Conservation (phyloP, 2,329 filamentous ascomycete genomes). For the Neofusicoccum sp. region DNA sequence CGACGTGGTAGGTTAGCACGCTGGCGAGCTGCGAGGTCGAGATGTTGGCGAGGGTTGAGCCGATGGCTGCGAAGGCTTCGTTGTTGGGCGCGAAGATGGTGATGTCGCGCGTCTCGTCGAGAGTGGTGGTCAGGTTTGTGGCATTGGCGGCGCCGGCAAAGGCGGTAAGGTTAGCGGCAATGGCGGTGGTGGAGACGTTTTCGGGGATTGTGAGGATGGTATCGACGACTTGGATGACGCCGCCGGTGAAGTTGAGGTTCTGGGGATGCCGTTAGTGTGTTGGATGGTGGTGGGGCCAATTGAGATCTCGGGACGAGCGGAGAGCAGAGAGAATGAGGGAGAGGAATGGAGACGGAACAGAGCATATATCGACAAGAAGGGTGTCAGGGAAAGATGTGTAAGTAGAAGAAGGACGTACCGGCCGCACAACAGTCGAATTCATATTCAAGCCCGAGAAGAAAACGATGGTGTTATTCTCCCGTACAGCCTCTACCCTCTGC, state of each 20-base stretch:
- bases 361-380: too few relatives aligned
- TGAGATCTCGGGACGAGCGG: not conserved
- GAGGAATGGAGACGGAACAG: not conserved
- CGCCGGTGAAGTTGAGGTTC: constrained; percentile 46
- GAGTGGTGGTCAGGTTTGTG: constrained; percentile 39
- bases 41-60: constrained; percentile 50
- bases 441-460: constrained; percentile 55
- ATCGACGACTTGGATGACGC: constrained; percentile 50
- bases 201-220: constrained; percentile 42
- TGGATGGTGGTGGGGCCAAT: not conserved
- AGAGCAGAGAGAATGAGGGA: not conserved
- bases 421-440: constrained; percentile 48
- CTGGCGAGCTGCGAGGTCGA: constrained; percentile 47
- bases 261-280: constrained; percentile 19
- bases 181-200: constrained; percentile 30
- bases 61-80: constrained; percentile 58
- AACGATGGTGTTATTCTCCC: constrained; percentile 43
- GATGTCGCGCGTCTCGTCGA: constrained; percentile 48
- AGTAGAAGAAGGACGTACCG: constrained; percentile 39
- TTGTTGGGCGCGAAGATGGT: constrained; percentile 67
- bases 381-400: not conserved
- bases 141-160: constrained; percentile 42
- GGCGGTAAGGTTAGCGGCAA: constrained; percentile 38
- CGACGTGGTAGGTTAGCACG: constrained; percentile 64
- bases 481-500: constrained; percentile 54